Base-by-base conservation (phyloP, 176 grass and related monocot species). In the Phoenix roebelenii region DNA sequence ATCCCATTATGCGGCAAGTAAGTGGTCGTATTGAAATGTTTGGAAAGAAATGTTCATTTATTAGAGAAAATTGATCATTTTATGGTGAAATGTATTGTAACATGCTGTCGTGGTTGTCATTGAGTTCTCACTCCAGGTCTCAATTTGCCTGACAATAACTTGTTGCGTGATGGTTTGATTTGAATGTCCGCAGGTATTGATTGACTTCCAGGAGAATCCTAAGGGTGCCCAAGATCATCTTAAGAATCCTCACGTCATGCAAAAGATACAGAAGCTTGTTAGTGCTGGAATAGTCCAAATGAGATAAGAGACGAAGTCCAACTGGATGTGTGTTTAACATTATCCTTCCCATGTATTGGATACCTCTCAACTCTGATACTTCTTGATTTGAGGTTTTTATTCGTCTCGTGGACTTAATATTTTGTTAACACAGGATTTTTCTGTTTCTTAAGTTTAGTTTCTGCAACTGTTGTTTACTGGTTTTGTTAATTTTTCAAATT, bases 1-100 rank as follows among this genome's bases (percentile, higher is more conserved):
- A 95, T 57, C 91, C 91, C 3, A 81, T 90, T 15, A 95, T 95
- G 91, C 83, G 68, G 2, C 91, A 95, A 86, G 91, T 95, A 44
- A 44, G 35, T 44, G 35, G 9, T 44, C 1, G 9, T 14, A 14
- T 2, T 3, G 9, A 44, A 12, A 44, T 44, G 2, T 44, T 44
- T 44, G 35, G 10, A 44, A 44, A 12, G 7, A 39, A 39, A 39
- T 39, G n/a, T n/a, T n/a, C n/a, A 7, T 7, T 32, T 7, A 7
- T 32, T 32, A 32, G 30, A 7, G 6, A 32, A 35, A 35, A n/a
- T 35, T 10, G 35, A 66, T 83, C 1, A 14, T 74, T 28, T 50
- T 0, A 57, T 51, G 18, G 30, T 39, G 20, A 44, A 44, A 44
- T 44, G 35, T 12, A 23, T 26, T 22, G 7, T 59, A 7, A 18